phyloP scores from a whole-genome alignment of 441 rosid species.

The Bocquillonia castaneifolia region DNA sequence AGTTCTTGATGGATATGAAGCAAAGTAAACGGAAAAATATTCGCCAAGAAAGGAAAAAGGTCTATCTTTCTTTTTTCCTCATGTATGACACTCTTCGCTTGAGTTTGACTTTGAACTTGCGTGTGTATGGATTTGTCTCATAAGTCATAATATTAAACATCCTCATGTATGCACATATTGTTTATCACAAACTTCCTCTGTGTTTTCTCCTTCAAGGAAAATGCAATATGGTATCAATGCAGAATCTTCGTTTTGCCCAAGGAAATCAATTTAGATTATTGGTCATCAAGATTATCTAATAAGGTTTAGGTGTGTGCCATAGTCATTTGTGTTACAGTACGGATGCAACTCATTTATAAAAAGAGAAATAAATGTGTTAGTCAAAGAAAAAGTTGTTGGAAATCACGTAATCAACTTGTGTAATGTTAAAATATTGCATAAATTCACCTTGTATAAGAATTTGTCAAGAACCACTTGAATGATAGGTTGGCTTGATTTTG shows the following conservation, averaged over 20 bases:
- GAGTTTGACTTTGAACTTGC: background rate
- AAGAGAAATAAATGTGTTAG: no score
- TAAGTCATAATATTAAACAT: background rate
- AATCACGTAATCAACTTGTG: background rate
- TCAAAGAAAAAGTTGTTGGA: conserved; percentile 1
- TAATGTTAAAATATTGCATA: background rate
- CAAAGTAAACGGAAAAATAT: conserved; percentile 85
- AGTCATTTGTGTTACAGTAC: background rate
- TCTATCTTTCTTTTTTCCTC: conserved; percentile 19
- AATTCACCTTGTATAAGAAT: background rate
- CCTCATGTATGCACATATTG: background rate
- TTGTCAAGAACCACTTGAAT: background rate
- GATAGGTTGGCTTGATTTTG: background rate
- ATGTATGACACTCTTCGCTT: background rate
- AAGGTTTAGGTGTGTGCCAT: background rate
- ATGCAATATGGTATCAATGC: background rate
- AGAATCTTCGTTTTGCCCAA: background rate
- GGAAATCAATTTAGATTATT: background rate
- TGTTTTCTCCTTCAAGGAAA: background rate
- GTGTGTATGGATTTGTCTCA: no score
- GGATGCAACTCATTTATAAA: no score
- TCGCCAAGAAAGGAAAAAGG: conserved; percentile 96
- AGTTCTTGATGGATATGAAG: conserved; percentile 92
- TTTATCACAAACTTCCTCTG: background rate
- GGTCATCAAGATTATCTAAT: background rate